Base-by-base conservation (phyloP, 2,329 filamentous ascomycete genomes). In the Rutstroemia sydowiana region DNA sequence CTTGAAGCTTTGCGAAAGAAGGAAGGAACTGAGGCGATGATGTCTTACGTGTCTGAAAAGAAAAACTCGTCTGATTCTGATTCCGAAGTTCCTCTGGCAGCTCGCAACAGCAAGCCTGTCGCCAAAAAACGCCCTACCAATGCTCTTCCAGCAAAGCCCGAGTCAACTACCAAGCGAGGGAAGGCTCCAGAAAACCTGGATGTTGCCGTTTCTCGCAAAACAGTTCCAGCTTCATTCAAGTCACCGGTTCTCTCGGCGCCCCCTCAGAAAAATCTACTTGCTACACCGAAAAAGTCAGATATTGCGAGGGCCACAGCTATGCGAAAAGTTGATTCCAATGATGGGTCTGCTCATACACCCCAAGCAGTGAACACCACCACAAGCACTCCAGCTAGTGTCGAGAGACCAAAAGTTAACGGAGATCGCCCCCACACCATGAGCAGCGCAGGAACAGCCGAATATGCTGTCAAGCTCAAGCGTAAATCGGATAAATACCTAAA, bases 241-340 rank as follows among this genome's bases (percentile, higher is more conserved):
- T 66, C 69, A n/a, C 65, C 67, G 32, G 59, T 63, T 53, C 60
- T 51, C 59, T 53, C 48, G 30, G 39, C 45, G 10, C n/a, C 53
- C 14, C 55, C 50, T n/a, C 57, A 62, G 34, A 65, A 59, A 47
- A 57, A 42, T 47, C 56, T 58, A 13, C 66, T 70, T 23, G 59
- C 67, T 13, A 74, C 73, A 1, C 70, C 73, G 1, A 70, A 69
- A 52, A 75, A 71, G 59, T 70, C 71, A 20, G 52, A 66, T 21
- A 56, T 59, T 8, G 56, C 62, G 44, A 63, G 72, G 66, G 58
- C 61, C 59, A 31, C 61, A 2, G 60, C 63, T 20, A 68, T 70
- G 64, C 69, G 69, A 42, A 67, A 68, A 36, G 64, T 69, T 13
- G 70, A 72, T 26, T 68, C 67, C 5, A 61, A 57, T 11, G 70